Evolutionary conservation across 495 filamentous ascomycete species (phyloP), one percentile per base, ranked within the genome.

Genomic region (Hypoxylon crocopeplum): DNA sequence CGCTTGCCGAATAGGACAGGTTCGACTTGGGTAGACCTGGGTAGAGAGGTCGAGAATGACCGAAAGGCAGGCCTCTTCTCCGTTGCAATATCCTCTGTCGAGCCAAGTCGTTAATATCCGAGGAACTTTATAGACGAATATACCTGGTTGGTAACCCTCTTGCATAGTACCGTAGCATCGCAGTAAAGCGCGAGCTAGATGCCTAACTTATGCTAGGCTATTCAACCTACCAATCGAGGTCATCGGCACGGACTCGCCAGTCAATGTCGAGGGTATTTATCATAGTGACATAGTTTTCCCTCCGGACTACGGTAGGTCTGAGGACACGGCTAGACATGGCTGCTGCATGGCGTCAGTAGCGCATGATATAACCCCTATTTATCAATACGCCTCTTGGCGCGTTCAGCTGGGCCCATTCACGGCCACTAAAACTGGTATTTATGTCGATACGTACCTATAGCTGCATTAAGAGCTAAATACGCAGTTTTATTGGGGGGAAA

Each of bases 41-140:
- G 7, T 24, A 49, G 29, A 30, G 20, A 55, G 61, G 42, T 54
- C 53, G 42, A 58, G 48, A 63, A 53, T 57, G 52, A 17, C 59
- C 47, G 48, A 58, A 56, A 39, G 40, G 10, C 16, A 55, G 38
- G 44, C 21, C 37, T 55, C 42, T 54, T 17, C 37, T 50, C 52
- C 48, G 39, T 52, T 16, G 53, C 48, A 39, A 48, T 53, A 52
- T 42, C 41, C 25, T 34, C n/a, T 53, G 20, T 48, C 34, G 17
- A 32, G 34, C 54, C 13, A 48, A 29, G 33, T 27, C 50, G 22
- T 41, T 49, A 50, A 40, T 37, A 53, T 11, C 36, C 38, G 53
- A 54, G 38, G 22, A 17, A 41, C 3, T 42, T 48, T 40, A 46
- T 52, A 40, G 17, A 46, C 27, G n/a, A 58, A 38, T 45, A 20